phyloP scores from a whole-genome alignment of 2,329 filamentous ascomycete species.

The Colletotrichum camelliae region DNA sequence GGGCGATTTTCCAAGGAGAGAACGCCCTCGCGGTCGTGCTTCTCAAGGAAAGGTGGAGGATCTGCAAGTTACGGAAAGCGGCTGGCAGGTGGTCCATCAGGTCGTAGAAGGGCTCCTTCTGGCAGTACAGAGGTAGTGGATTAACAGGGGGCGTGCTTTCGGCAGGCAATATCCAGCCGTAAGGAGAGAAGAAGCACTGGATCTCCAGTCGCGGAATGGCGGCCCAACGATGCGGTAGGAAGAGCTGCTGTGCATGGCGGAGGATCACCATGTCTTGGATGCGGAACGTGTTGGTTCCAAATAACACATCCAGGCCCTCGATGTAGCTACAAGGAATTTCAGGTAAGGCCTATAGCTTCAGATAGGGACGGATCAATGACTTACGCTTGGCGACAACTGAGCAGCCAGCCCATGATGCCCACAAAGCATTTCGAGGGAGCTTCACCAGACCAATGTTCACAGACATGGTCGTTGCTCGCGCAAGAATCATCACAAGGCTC shows the following conservation, averaged over 20 bases:
- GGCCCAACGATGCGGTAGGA: not conserved
- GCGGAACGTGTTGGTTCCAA: slow-evolving; percentile 18
- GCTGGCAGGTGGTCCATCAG: not conserved
- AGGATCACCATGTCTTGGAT: slow-evolving; percentile 1
- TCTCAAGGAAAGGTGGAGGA: not conserved
- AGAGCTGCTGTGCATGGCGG: not conserved
- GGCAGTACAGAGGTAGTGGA: not conserved
- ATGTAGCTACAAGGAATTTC: not conserved
- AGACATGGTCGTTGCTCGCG: not conserved
- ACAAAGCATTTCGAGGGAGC: slow-evolving; percentile 1
- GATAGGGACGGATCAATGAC: not conserved
- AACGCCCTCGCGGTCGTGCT: not conserved
- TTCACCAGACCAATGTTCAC: not conserved
- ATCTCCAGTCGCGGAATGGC: not conserved
- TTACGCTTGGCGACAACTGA: slow-evolving; percentile 9
- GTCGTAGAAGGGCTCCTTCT: not conserved
- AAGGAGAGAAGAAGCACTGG: not conserved
- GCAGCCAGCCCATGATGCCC: slow-evolving; percentile 14
- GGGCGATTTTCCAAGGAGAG: not conserved
- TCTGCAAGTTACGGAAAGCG: not conserved
- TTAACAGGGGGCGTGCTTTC: not conserved
- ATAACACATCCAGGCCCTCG: slow-evolving; percentile 19
- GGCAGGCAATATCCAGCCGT: not conserved
- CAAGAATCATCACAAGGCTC: not conserved
- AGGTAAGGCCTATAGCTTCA: not conserved